Evolutionary conservation across 2,329 filamentous ascomycete species (phyloP).

Genomic region (Cladorrhinum sp.): DNA sequence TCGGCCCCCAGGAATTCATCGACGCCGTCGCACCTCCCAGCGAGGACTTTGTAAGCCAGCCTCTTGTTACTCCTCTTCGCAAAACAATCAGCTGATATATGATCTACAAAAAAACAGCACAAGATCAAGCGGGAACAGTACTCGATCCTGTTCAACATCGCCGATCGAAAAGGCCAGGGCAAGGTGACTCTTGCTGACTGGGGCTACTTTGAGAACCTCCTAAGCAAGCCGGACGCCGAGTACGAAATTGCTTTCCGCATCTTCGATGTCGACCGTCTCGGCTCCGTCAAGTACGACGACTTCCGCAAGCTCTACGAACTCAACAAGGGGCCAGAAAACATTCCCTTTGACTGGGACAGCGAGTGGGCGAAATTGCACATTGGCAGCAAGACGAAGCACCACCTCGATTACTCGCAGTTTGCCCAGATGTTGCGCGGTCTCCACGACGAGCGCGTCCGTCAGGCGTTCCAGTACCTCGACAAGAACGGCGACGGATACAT

Average conservation of each 20-base stretch:
- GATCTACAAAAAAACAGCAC: constrained; percentile 58
- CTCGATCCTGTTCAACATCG: constrained; percentile 85
- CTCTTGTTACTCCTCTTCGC: too few species aligned
- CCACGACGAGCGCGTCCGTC: constrained; percentile 91
- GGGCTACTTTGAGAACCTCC: constrained; percentile 89
- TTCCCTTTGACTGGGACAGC: constrained; percentile 96
- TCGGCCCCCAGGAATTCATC: constrained; percentile 85
- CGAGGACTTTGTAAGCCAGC: constrained; percentile 81
- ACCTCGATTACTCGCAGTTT: constrained; percentile 94
- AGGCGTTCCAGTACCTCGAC: constrained; percentile 91
- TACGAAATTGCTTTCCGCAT: constrained; percentile 98
- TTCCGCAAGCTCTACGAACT: constrained; percentile 82
- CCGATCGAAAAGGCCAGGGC: constrained; percentile 73
- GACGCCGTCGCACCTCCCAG: constrained; percentile 80
- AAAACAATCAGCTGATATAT: constrained; percentile 3
- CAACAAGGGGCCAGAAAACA: constrained; percentile 79
- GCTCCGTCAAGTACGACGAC: constrained; percentile 83
- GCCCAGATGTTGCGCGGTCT: constrained; percentile 95
- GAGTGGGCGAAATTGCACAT: constrained; percentile 96
- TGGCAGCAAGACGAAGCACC: constrained; percentile 82
- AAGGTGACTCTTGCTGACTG: constrained; percentile 80
- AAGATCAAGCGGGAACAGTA: constrained; percentile 98
- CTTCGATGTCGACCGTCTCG: constrained; percentile 82
- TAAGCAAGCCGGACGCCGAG: constrained; percentile 92
- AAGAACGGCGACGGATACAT: constrained; percentile 92